Evolutionary conservation across 257 asterid species (phyloP), one percentile per base, ranked within the genome.

Genomic region (Ligustrum vulgare): DNA sequence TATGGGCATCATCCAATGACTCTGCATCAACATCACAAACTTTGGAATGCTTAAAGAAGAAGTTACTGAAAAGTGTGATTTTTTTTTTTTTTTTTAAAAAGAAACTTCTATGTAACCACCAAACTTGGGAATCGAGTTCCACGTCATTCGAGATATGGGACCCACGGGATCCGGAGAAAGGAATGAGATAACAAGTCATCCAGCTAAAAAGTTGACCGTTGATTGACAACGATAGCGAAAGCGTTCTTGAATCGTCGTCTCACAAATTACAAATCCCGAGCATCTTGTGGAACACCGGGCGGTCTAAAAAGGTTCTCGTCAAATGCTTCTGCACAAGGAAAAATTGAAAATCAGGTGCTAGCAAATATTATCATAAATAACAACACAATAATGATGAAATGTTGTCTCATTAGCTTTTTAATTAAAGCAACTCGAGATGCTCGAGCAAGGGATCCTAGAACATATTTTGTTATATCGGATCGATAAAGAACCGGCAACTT

Each of bases 291-390:
- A 72, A 82, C 68, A 77, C 82, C 67, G 64, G 25, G 63, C 81
- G 28, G 62, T 75, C 78, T 25, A 56, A 72, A 67, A 49, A 65
- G 71, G 77, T 75, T 80, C 43, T 51, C 45, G 70, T 82, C 86
- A 85, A 77, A 82, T 78, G 86, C 90, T 80, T 83, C 86, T 84
- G 87, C 70, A 70, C 81, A 66, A 37, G 77, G 6, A 80, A 22
- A 56, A 56, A 20, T 7, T 5, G 6, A 56, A 20, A 11, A 54
- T 54, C 25, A 56, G 69, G 70, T 32, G 16, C 16, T 45, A 45
- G 54, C 54, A 45, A 45, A 45, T 45, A 45, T 3, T 45, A 45
- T 13, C 6, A 13, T 45, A 12, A 45, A 45, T 45, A 13, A 45
- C 47, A 9, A 39, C 54, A 45, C 54, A 13, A 45, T 45, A 45